phyloP scores from a whole-genome alignment of 768 basidiomycete genomes.

The Suillus tomentosus region DNA sequence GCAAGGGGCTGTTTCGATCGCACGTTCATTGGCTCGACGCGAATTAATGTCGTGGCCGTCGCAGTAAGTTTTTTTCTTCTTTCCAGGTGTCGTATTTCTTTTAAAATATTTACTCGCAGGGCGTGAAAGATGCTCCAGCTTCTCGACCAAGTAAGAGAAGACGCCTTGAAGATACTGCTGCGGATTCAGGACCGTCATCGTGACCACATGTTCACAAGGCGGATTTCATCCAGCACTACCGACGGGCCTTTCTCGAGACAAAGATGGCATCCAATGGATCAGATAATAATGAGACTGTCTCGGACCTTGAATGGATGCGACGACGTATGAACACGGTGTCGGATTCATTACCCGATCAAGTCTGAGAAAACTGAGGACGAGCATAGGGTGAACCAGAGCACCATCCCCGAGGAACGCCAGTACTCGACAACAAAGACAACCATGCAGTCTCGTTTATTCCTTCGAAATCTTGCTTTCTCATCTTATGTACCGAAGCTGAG shows the following conservation, averaged over 20 bases:
- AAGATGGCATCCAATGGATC: slow-evolving; percentile 3
- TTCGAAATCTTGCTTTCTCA: slow-evolving; percentile 90
- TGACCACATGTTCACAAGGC: slow-evolving; percentile 17
- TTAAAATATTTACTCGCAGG: slow-evolving; percentile 41
- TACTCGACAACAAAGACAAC: slow-evolving; percentile 53
- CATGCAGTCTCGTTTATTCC: slow-evolving; percentile 73
- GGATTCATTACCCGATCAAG: slow-evolving; percentile 44
- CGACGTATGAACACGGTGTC: slow-evolving; percentile 51
- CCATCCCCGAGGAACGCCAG: slow-evolving; percentile 15
- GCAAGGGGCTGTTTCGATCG: slow-evolving; percentile 75
- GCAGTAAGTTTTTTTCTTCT: slow-evolving; percentile 53
- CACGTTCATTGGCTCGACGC: slow-evolving; percentile 79
- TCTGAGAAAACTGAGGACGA: slow-evolving; percentile 67
- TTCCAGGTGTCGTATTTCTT: slow-evolving; percentile 8
- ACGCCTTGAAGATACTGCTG: slow-evolving; percentile 35
- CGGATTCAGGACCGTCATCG: background rate
- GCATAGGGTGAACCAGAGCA: slow-evolving; percentile 23
- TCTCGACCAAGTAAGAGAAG: slow-evolving; percentile 73
- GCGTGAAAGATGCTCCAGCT: slow-evolving; percentile 64
- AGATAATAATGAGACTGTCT: slow-evolving; percentile 40
- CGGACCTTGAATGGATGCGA: slow-evolving; percentile 78
- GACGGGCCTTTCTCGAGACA: background rate
- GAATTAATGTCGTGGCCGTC: slow-evolving; percentile 73
- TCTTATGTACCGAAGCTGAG: slow-evolving; percentile 77
- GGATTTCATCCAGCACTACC: slow-evolving; percentile 22